Evolutionary conservation across 148 eudicot genomes (phyloP), one percentile per base, ranked within the genome.

Genomic region (Vaccinium corymbosum): DNA sequence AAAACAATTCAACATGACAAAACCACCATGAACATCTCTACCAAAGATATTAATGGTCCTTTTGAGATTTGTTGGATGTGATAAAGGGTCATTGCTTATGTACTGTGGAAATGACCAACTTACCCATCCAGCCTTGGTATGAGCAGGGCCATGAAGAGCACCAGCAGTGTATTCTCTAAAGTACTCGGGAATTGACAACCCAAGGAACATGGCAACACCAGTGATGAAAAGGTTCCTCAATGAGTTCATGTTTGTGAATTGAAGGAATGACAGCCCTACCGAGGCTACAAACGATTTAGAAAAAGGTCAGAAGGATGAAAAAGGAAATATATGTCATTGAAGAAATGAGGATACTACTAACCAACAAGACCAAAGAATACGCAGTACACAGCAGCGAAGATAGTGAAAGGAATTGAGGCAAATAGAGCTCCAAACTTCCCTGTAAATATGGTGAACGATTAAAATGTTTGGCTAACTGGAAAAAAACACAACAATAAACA

Each of bases 171-270:
- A 97, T 83, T 95, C 98, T 83, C 92, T 89, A 86, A 97, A 97
- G 80, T 93, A 95, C 85, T 97, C 95, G 14, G 99, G 99, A 81
- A 95, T 93, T 17, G 99, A 97, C 83, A 97, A 82, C 6, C 99
- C 99, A 38, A 97, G 96, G 87, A 88, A 97, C 88, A 97, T 87
- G 49, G 99, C 86, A 50, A 97, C 98, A 17, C 99, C 99, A 1
- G 86, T 83, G 14, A 97, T 97, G 89, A 97, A 97, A 73, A 97
- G 93, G 86, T 93, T 97, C 83, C 99, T 92, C 98, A 95, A 89
- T 6, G 99, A 97, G 92, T 97, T 97, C 98, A 97, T 97, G 87
- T 97, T 95, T 27, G 99, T 97, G 89, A 97, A 97, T 86, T 97
- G 99, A 90, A 97, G 88, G 85, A 95, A 97, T 17, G 99, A 97